Conservation (phyloP, 371 early-diverging fungal genomes). For the Rhizopus arrhizus region DNA sequence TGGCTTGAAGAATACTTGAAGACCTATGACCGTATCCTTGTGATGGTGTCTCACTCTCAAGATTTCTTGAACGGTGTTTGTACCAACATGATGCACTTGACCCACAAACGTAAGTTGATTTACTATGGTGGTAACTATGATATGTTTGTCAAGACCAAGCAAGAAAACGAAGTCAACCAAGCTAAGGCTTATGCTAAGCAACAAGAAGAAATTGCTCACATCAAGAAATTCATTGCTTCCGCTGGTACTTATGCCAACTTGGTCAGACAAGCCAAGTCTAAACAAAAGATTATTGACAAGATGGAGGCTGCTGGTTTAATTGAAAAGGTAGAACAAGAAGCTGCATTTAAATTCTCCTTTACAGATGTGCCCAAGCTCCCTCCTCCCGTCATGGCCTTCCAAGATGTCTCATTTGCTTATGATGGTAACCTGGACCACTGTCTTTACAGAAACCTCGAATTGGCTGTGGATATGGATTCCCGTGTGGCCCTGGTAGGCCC, state of each 20-base stretch:
- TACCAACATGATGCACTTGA: constrained; percentile 92
- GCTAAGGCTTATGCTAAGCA: constrained; percentile 98
- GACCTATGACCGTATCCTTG: constrained; percentile 91
- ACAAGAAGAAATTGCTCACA: constrained; percentile 97
- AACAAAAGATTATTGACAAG: constrained; percentile 99
- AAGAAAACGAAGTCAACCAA: constrained; percentile 93
- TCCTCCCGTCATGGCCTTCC: constrained; percentile 96
- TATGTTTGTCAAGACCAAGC: constrained; percentile 91
- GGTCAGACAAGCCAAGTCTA: constrained; percentile 97
- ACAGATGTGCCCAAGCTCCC: constrained; percentile 87
- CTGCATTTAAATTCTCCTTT: constrained; percentile 86
- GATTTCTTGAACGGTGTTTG: constrained; percentile 98
- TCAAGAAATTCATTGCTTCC: constrained; percentile 98
- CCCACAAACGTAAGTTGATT: constrained; percentile 83
- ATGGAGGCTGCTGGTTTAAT: constrained; percentile 98
- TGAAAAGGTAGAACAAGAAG: constrained; percentile 84
- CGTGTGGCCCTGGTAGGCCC: constrained; percentile 91
- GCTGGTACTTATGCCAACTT: constrained; percentile 99
- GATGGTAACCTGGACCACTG: constrained; percentile 77
- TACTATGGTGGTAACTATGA: constrained; percentile 99
- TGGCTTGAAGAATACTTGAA: constrained; percentile 97
- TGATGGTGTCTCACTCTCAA: constrained; percentile 98
- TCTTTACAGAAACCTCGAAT: constrained; percentile 88
- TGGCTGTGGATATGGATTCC: constrained; percentile 96
- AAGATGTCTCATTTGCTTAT: constrained; percentile 91